Evolutionary conservation across 768 basidiomycete species (phyloP).

Genomic region (Lactarius indigo): DNA sequence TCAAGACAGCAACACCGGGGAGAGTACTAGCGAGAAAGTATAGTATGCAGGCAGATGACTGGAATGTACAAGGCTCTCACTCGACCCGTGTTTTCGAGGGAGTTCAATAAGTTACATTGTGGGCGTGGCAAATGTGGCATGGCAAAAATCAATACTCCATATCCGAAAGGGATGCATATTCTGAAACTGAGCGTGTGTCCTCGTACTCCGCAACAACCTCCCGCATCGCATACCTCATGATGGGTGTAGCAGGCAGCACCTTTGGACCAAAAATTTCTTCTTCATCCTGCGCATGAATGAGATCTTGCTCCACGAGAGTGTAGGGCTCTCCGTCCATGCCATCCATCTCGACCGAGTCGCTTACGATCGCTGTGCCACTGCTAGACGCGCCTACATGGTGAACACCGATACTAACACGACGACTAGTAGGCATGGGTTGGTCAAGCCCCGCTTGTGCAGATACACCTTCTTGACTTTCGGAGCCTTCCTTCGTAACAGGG

Average conservation of each 20-base stretch:
- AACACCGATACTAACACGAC: slow-evolving; percentile 26
- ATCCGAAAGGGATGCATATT: slow-evolving; percentile 76
- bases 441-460: slow-evolving; percentile 27
- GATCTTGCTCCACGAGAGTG: slow-evolving; percentile 42
- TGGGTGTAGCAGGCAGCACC: slow-evolving; percentile 71
- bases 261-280: slow-evolving; percentile 68
- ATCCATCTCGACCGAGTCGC: slow-evolving; percentile 31
- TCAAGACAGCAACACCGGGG: neutral
- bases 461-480: slow-evolving; percentile 31
- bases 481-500: slow-evolving; percentile 54
- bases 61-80: neutral
- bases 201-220: slow-evolving; percentile 83
- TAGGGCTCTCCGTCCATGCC: slow-evolving; percentile 39
- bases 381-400: slow-evolving; percentile 25
- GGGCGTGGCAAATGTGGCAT: neutral
- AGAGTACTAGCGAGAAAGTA: slow-evolving; percentile 4
- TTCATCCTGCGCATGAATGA: slow-evolving; percentile 38
- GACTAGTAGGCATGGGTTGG: slow-evolving; percentile 27
- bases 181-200: slow-evolving; percentile 68
- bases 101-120: slow-evolving; percentile 16
- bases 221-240: slow-evolving; percentile 81
- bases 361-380: slow-evolving; percentile 28
- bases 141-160: slow-evolving; percentile 53
- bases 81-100: neutral
- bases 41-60: slow-evolving; percentile 1